Evolutionary conservation across 495 filamentous ascomycete genomes (phyloP), one percentile per base, ranked within the genome.

Genomic region (Aspergillus coremiiformis): DNA sequence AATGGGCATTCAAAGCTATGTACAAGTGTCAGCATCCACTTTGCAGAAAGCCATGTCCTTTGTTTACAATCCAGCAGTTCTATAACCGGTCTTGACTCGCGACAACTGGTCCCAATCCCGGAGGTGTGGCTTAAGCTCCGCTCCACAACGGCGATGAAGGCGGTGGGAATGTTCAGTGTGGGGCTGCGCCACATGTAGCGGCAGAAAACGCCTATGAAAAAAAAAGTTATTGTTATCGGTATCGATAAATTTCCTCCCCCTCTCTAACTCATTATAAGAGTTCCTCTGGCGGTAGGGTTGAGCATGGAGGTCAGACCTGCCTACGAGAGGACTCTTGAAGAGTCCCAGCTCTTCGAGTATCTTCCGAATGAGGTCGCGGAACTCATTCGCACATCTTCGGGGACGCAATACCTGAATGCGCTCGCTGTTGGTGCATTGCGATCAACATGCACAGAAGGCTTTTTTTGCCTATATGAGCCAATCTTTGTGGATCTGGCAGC

Each of bases 401-500:
- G 83, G 58, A 71, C 75, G 48, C 73, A 79, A 58, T 84, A 89
- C 67, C 79, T 93, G 47, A 80, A 86, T 64, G 76, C 79, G 49
- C 72, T 95, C 62, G 77, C 86, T 49, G 67, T 69, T 51, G 77
- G 81, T 50, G 83, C 89, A 23, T 75, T 92, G 54, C 70, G 83
- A 53, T 74, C 87, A 42, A 64, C 71, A 47, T 72, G 77, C 54
- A 90, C 88, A 47, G 75, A 85, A 54, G 65, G 65, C 15, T 73
- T 95, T 60, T 91, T 91, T 59, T 69, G 74, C 53, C 71, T 81
- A 52, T 87, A 89, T 63, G 79, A 87, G 66, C 69, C 71, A 44
- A 65, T 89, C 43, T 85, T 92, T 58, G 80, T 88, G 54, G 89
- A 96, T 63, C 67, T 90, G 41, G 89, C 85, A 66, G 82, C 88